Evolutionary conservation across 1,284 basidiomycete genomes (phyloP).

Genomic region (Boletus semigastroideus): DNA sequence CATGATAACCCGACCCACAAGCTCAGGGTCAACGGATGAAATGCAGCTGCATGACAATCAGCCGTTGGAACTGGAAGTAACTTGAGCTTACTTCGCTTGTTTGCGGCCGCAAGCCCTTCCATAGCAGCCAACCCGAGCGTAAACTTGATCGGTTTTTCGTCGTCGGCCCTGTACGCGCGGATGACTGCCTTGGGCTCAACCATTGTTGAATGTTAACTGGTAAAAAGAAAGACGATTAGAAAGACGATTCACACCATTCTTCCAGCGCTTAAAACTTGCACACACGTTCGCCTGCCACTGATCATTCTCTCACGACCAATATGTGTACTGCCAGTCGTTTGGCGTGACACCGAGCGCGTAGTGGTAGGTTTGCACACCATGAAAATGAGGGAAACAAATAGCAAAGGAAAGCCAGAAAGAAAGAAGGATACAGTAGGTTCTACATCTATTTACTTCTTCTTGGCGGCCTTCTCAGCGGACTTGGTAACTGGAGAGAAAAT

Average conservation of each 20-base stretch:
- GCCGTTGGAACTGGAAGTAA: background rate
- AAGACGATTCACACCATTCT: constrained; percentile 6
- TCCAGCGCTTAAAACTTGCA: background rate
- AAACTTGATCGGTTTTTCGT: constrained; percentile 63
- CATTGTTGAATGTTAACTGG: constrained; percentile 14
- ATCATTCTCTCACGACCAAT: too few relatives aligned
- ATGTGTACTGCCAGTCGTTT: background rate
- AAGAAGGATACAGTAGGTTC: constrained; percentile 52
- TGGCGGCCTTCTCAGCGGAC: constrained; percentile 93
- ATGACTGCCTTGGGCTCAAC: constrained; percentile 45
- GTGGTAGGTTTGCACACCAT: constrained; percentile 45
- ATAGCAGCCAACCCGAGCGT: constrained; percentile 67
- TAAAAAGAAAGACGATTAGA: background rate
- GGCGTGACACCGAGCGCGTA: constrained; percentile 27
- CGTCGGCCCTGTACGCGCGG: constrained; percentile 48
- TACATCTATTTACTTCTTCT: constrained; percentile 95
- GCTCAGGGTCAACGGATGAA: constrained; percentile 56
- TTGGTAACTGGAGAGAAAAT: constrained; percentile 69
- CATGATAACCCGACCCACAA: constrained; percentile 62
- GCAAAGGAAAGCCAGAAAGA: constrained; percentile 46
- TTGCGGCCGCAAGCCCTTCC: constrained; percentile 71
- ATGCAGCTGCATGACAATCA: constrained; percentile 47
- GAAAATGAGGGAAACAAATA: constrained; percentile 32
- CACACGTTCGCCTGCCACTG: too few relatives aligned
- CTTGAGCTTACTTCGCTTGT: constrained; percentile 51